Evolutionary conservation across 441 rosid species (phyloP).

Genomic region (Biscutella laevigata): DNA sequence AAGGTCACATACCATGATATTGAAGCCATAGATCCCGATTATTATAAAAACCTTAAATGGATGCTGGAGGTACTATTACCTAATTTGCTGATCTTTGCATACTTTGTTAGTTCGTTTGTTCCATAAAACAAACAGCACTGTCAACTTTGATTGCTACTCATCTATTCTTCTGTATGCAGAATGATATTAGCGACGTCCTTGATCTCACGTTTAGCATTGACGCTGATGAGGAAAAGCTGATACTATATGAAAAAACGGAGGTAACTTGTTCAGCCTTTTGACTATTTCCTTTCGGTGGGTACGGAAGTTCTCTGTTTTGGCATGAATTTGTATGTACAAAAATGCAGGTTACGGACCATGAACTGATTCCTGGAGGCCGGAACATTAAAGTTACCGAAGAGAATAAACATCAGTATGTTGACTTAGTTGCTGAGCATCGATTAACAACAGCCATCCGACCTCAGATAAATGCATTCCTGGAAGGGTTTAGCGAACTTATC

Average conservation of each 20-base stretch:
- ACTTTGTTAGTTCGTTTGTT: neutral
- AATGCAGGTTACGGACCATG: slow-evolving; percentile 88
- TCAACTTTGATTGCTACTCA: slow-evolving; percentile 9
- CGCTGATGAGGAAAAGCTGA: slow-evolving; percentile 92
- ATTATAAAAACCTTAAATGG: slow-evolving; percentile 83
- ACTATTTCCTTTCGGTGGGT: neutral
- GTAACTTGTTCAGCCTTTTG: slow-evolving; percentile 25
- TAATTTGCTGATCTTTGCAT: neutral
- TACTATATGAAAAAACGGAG: slow-evolving; percentile 71
- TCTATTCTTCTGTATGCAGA: slow-evolving; percentile 36
- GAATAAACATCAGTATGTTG: slow-evolving; percentile 82
- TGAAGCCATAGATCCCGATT: slow-evolving; percentile 94
- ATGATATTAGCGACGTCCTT: slow-evolving; percentile 67
- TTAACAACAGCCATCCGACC: slow-evolving; percentile 94
- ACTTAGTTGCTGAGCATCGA: slow-evolving; percentile 80
- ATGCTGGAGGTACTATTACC: slow-evolving; percentile 69
- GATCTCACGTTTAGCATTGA: slow-evolving; percentile 92
- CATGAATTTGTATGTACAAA: neutral
- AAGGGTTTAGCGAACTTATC: slow-evolving; percentile 78
- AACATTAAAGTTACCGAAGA: slow-evolving; percentile 84
- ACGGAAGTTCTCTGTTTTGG: neutral
- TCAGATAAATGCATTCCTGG: slow-evolving; percentile 83
- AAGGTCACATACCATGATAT: slow-evolving; percentile 92
- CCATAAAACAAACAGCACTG: neutral
- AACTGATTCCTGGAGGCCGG: slow-evolving; percentile 80